These are phyloP conservation scores for Cystofilobasidium capitatum DNA, from an alignment of 768 basidiomycete species.

Conservation along the genomic window DNA sequence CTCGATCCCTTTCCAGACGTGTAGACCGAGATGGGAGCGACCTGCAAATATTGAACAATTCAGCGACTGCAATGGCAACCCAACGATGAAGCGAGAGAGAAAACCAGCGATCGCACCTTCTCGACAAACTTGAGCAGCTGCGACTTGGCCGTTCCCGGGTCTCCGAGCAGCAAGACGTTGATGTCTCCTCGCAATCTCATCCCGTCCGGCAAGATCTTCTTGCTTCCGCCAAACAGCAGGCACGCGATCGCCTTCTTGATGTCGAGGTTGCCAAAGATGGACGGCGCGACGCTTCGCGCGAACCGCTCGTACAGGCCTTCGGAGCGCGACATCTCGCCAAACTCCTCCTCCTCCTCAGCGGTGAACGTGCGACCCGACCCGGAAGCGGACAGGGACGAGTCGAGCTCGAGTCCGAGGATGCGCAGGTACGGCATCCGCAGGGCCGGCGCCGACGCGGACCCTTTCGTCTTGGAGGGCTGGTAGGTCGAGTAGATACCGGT, in stretches of 20 bases:
- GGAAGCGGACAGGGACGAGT: conserved; percentile 62
- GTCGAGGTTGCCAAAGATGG: conserved; percentile 91
- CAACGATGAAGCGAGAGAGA: not conserved
- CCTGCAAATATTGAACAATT: conserved; percentile 43
- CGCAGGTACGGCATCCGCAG: conserved; percentile 90
- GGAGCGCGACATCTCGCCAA: conserved; percentile 76
- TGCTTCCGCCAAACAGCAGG: conserved; percentile 92
- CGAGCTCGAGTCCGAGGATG: conserved; percentile 80
- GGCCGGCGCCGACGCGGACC: conserved; percentile 63
- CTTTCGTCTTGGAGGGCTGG: conserved; percentile 64
- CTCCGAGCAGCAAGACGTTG: conserved; percentile 89
- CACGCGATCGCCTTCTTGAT: conserved; percentile 97
- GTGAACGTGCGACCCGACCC: conserved; percentile 77
- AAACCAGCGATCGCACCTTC: conserved; percentile 49
- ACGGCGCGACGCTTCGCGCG: conserved; percentile 85
- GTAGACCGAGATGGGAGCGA: conserved; percentile 95
- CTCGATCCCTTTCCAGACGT: conserved; percentile 97
- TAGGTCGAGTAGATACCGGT: conserved; percentile 97
- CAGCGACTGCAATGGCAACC: not conserved
- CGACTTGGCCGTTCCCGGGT: conserved; percentile 97
- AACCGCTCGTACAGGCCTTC: conserved; percentile 89
- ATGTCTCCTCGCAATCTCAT: conserved; percentile 96
- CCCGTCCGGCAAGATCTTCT: conserved; percentile 92
- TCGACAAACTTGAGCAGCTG: conserved; percentile 98
- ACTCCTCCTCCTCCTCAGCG: conserved; percentile 95